Conservation (phyloP, 345 rosid species). For the Luvunga scandens region DNA sequence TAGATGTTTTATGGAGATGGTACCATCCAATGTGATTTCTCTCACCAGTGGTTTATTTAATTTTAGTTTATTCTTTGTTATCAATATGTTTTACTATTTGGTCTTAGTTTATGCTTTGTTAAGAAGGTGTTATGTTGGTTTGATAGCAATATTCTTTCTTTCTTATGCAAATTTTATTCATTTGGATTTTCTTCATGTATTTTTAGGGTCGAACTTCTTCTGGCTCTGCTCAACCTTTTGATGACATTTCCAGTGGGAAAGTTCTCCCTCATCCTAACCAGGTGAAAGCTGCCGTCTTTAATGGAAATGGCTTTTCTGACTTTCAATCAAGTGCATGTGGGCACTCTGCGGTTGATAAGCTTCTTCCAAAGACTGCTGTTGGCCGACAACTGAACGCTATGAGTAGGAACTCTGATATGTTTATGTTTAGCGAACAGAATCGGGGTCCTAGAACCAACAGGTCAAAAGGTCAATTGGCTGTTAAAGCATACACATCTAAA, state of each 20-base stretch:
- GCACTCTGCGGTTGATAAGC: slow-evolving; percentile 38
- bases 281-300: slow-evolving; percentile 37
- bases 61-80: neutral
- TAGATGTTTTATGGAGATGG: neutral
- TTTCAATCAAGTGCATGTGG: slow-evolving; percentile 38
- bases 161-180: neutral
- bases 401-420: slow-evolving; percentile 36
- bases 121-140: neutral
- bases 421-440: slow-evolving; percentile 47
- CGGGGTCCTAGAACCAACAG: slow-evolving; percentile 61
- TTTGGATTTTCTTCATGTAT: slow-evolving; percentile 16
- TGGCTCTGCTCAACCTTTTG: slow-evolving; percentile 38
- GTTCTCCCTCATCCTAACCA: slow-evolving; percentile 42
- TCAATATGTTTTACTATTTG: neutral
- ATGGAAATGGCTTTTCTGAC: slow-evolving; percentile 39
- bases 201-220: slow-evolving; percentile 61
- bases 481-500: slow-evolving; percentile 61
- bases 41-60: neutral
- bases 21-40: neutral
- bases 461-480: slow-evolving; percentile 50
- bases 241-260: slow-evolving; percentile 45
- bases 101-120: neutral
- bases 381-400: slow-evolving; percentile 36
- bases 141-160: neutral
- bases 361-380: slow-evolving; percentile 41